Evolutionary conservation across 495 filamentous ascomycete species (phyloP).

Genomic region (Lichenothelia convexa): DNA sequence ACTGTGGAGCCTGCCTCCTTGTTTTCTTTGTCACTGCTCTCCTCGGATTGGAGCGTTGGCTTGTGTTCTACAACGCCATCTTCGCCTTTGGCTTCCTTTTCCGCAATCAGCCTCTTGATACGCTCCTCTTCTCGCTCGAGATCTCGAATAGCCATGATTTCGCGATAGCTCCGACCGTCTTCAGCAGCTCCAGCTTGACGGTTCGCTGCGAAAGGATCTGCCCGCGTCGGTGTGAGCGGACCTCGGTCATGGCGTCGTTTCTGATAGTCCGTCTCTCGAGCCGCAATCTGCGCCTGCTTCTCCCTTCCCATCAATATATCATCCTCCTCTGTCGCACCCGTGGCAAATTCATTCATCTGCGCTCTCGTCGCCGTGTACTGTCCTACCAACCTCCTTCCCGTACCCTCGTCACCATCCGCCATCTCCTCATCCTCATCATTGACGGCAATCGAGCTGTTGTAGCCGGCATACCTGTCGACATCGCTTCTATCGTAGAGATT

Average conservation of each 20-base stretch:
- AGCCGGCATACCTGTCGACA: slow-evolving; percentile 73
- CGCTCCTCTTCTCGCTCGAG: slow-evolving; percentile 89
- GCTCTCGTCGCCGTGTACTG: slow-evolving; percentile 88
- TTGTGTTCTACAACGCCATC: slow-evolving; percentile 40
- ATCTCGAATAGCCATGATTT: slow-evolving; percentile 81
- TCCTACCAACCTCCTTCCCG: slow-evolving; percentile 64
- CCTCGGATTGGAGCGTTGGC: slow-evolving; percentile 50
- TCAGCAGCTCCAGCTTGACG: slow-evolving; percentile 44
- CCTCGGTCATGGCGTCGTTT: slow-evolving; percentile 80
- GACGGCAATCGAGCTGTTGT: slow-evolving; percentile 71
- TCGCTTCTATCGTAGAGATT: slow-evolving; percentile 66
- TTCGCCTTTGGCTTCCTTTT: slow-evolving; percentile 50
- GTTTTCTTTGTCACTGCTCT: slow-evolving; percentile 50
- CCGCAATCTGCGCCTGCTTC: slow-evolving; percentile 72
- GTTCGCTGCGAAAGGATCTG: slow-evolving; percentile 72
- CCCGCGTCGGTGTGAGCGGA: slow-evolving; percentile 63
- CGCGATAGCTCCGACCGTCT: slow-evolving; percentile 66
- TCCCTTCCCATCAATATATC: slow-evolving; percentile 78
- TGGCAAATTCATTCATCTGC: slow-evolving; percentile 89
- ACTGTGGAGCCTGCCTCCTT: slow-evolving; percentile 50
- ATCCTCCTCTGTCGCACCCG: slow-evolving; percentile 68
- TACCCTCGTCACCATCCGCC: slow-evolving; percentile 56
- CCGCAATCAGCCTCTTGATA: slow-evolving; percentile 60
- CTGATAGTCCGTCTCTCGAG: slow-evolving; percentile 94
- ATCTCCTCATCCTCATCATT: slow-evolving; percentile 65